phyloP scores from a whole-genome alignment of 164 flowering plant genomes.

The Aristolochia contorta region DNA sequence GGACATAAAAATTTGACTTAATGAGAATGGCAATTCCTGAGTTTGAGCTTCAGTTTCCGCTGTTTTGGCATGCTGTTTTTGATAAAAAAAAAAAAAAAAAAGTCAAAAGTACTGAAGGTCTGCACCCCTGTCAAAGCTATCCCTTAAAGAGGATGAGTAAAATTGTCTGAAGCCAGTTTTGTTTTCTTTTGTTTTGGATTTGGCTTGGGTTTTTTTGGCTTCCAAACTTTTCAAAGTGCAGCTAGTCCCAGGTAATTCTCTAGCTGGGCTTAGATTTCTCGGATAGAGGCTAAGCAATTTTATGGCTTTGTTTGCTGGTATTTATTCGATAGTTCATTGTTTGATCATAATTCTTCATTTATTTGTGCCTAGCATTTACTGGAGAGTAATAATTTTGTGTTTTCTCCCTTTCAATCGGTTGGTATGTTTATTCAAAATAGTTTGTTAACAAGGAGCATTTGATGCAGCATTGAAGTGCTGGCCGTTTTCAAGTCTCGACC shows the following conservation, averaged over 20 bases:
- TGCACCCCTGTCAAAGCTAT: neutral
- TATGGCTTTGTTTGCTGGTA: neutral
- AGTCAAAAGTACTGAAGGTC: neutral
- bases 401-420: neutral
- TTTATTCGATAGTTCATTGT: neutral
- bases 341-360: neutral
- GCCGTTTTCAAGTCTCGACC: conserved; percentile 73
- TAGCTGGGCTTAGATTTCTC: no score
- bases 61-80: neutral
- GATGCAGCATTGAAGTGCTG: conserved; percentile 85
- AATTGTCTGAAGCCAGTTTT: no score
- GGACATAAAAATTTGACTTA: neutral
- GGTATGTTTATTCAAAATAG: neutral
- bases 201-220: no score
- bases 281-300: neutral
- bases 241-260: no score
- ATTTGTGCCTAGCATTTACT: neutral
- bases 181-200: no score
- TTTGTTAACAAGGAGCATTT: conserved; percentile 2
- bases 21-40: neutral
- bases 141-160: no score
- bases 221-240: no score
- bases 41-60: neutral
- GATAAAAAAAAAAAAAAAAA: neutral
- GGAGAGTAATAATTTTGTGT: neutral